Percentiles rank a stretch among this genome's conserved stretches.
Evolutionary conservation across 83 land plant genomes (phyloP).

Genomic region (Thuja plicata): DNA sequence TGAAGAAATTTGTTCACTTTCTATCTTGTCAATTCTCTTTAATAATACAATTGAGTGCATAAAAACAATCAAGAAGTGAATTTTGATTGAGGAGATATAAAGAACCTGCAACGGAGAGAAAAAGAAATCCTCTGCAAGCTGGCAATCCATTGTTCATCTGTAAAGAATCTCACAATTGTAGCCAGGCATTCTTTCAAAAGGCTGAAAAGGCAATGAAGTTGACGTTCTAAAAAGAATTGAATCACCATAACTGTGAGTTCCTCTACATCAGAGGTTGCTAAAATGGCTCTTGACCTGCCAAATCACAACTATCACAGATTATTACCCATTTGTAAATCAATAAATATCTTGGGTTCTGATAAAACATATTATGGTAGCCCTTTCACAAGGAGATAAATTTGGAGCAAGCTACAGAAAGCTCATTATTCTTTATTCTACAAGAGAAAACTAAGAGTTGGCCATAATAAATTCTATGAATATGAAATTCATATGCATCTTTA

Average conservation of each 20-base stretch:
- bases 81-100: not conserved
- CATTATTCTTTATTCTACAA: not conserved
- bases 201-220: slow-evolving; percentile 33
- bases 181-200: slow-evolving; percentile 36
- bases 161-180: slow-evolving; percentile 38
- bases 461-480: not conserved
- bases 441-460: not conserved
- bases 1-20: not conserved
- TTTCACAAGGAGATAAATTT: not conserved
- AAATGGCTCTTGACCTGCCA: slow-evolving; percentile 23
- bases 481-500: not conserved
- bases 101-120: slow-evolving; percentile 46
- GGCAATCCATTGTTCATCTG: slow-evolving; percentile 50
- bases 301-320: not conserved
- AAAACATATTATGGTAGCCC: not conserved
- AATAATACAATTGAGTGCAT: not conserved
- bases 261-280: slow-evolving; percentile 45
- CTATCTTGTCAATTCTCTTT: not conserved
- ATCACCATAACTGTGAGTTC: slow-evolving; percentile 30
- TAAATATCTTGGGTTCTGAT: not conserved
- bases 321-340: not conserved
- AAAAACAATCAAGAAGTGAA: not conserved
- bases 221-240: slow-evolving; percentile 40
- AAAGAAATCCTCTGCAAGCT: slow-evolving; percentile 45
- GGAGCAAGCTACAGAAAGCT: not conserved